These are phyloP conservation scores for Plicaturopsis crispa DNA, from an alignment of 768 basidiomycete species.

Conservation along the genomic window DNA sequence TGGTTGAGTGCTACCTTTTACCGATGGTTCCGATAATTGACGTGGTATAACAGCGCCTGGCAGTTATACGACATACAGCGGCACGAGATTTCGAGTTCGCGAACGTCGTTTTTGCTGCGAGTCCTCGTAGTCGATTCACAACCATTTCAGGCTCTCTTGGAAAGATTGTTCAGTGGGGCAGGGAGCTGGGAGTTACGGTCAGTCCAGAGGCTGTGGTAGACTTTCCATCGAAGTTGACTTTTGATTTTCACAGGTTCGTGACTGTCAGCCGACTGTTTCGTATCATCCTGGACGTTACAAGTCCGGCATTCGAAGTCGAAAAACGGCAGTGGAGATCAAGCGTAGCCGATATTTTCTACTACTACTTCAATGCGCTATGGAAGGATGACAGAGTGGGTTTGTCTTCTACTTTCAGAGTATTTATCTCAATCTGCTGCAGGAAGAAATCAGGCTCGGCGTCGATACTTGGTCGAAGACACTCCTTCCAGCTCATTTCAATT, in stretches of 20 bases:
- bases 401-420: neutral
- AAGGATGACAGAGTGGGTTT: slow-evolving; percentile 46
- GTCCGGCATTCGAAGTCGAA: slow-evolving; percentile 51
- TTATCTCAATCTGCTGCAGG: slow-evolving; percentile 30
- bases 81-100: slow-evolving; percentile 43
- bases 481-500: slow-evolving; percentile 57
- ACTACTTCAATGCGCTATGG: slow-evolving; percentile 61
- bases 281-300: slow-evolving; percentile 59
- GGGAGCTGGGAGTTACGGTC: slow-evolving; percentile 47
- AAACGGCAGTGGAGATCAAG: slow-evolving; percentile 63
- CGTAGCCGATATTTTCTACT: slow-evolving; percentile 48
- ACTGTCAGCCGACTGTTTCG: slow-evolving; percentile 52
- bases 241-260: slow-evolving; percentile 31
- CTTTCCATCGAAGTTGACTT: neutral
- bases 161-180: slow-evolving; percentile 27
- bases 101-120: slow-evolving; percentile 51
- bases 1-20: slow-evolving; percentile 35
- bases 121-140: slow-evolving; percentile 55
- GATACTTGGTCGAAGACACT: slow-evolving; percentile 53
- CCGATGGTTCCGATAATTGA: slow-evolving; percentile 1
- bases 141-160: slow-evolving; percentile 47
- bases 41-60: slow-evolving; percentile 48
- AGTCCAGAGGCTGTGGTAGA: slow-evolving; percentile 5
- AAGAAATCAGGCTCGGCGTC: slow-evolving; percentile 56
- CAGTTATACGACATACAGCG: slow-evolving; percentile 56